Evolutionary conservation across 257 asterid species (phyloP).

Genomic region (Perilla frutescens): DNA sequence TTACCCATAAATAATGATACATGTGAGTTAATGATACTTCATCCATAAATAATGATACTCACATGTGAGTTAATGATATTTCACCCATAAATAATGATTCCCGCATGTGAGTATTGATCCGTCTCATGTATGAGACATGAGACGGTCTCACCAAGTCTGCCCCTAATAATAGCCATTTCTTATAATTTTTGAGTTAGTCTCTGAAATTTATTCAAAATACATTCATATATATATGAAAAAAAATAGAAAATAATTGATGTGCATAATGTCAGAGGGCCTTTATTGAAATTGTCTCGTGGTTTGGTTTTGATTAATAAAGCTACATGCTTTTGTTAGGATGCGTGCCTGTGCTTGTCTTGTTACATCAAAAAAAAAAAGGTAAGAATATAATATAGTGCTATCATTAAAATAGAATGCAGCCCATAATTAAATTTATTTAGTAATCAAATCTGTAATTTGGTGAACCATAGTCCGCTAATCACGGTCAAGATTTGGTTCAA

Average conservation of each 20-base stretch:
- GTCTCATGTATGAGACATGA: no score
- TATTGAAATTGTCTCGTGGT: slow-evolving; percentile 16
- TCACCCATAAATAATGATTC: no score
- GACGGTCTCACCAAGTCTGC: no score
- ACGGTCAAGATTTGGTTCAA: neutral
- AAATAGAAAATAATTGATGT: slow-evolving; percentile 17
- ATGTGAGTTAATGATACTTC: no score
- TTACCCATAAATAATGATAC: no score
- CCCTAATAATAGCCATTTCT: no score
- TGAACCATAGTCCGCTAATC: slow-evolving; percentile 16
- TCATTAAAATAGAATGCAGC: neutral
- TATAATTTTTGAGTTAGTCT: neutral
- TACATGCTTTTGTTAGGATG: slow-evolving; percentile 5
- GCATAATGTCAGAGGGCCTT: neutral
- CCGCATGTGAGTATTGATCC: no score
- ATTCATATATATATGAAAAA: no score
- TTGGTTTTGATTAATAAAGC: neutral
- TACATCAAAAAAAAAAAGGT: neutral
- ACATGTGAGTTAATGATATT: no score
- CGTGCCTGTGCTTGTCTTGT: slow-evolving; percentile 2
- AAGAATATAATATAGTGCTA: no score
- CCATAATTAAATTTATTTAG: neutral
- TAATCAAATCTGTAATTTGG: neutral
- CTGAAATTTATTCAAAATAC: no score
- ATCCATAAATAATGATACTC: no score